These are phyloP conservation scores for Priceomyces medius DNA, from an alignment of 805 yeast genomes.

Conservation along the genomic window DNA sequence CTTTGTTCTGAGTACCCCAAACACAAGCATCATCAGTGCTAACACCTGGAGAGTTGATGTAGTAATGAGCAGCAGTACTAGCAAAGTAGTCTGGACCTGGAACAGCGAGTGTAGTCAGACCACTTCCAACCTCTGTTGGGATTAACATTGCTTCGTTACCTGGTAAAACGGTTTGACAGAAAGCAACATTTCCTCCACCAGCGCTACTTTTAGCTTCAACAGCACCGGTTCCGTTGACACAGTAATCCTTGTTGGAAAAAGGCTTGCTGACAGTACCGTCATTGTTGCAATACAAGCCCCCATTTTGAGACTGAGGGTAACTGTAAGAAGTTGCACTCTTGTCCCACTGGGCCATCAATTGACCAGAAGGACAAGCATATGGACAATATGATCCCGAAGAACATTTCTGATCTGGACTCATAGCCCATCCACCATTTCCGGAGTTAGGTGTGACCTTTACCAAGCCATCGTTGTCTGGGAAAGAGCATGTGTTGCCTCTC, in stretches of 20 bases:
- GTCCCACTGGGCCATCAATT: slow-evolving; percentile 88
- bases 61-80: slow-evolving; percentile 81
- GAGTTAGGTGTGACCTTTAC: slow-evolving; percentile 63
- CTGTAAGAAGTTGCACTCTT: slow-evolving; percentile 66
- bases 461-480: slow-evolving; percentile 67
- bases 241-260: slow-evolving; percentile 55
- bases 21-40: slow-evolving; percentile 72
- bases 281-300: slow-evolving; percentile 76
- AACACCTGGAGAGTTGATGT: slow-evolving; percentile 81
- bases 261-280: slow-evolving; percentile 69
- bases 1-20: slow-evolving; percentile 73
- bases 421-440: slow-evolving; percentile 82
- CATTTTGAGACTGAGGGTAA: slow-evolving; percentile 76
- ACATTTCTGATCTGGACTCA: slow-evolving; percentile 72
- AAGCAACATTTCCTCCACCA: slow-evolving; percentile 57
- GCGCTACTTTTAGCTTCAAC: slow-evolving; percentile 62
- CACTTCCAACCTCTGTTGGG: slow-evolving; percentile 66
- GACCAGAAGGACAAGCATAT: slow-evolving; percentile 88
- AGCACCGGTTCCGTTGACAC: slow-evolving; percentile 77
- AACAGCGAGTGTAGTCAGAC: slow-evolving; percentile 64
- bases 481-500: slow-evolving; percentile 51
- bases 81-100: slow-evolving; percentile 88
- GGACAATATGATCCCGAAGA: slow-evolving; percentile 82
- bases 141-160: slow-evolving; percentile 94
- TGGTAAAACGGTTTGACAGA: slow-evolving; percentile 91